Conservation (phyloP, 768 basidiomycete species). For the Pleurotus sapidus region DNA sequence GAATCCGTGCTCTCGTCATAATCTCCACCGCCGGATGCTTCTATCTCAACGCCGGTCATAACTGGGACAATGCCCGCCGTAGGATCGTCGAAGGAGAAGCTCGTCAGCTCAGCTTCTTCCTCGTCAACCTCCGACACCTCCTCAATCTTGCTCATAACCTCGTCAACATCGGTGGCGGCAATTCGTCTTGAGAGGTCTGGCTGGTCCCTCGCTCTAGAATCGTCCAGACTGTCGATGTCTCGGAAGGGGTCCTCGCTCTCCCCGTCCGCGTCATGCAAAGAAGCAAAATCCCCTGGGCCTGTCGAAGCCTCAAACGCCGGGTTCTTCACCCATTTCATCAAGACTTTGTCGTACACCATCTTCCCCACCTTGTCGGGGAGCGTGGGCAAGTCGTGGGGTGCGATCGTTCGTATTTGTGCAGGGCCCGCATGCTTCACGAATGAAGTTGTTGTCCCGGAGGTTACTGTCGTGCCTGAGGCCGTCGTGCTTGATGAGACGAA, state of each 20-base stretch:
- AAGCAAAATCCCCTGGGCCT: conserved; percentile 23
- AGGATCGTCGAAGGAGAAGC: conserved; percentile 70
- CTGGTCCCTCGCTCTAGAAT: conserved; percentile 37
- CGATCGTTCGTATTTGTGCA: conserved; percentile 75
- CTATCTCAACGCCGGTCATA: conserved; percentile 46
- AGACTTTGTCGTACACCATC: conserved; percentile 83
- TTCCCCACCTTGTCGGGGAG: conserved; percentile 79
- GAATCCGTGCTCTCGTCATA: conserved; percentile 50
- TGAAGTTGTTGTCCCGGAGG: conserved; percentile 59
- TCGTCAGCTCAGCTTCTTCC: conserved; percentile 65
- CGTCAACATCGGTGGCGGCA: conserved; percentile 13
- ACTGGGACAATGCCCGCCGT: conserved; percentile 49
- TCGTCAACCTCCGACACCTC: conserved; percentile 53
- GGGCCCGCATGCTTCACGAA: conserved; percentile 85
- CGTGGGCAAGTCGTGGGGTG: conserved; percentile 71
- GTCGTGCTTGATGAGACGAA: conserved; percentile 85
- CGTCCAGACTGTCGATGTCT: conserved; percentile 84
- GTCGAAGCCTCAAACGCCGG: conserved; percentile 29
- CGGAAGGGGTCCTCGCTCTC: conserved; percentile 88
- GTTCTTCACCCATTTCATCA: conserved; percentile 84
- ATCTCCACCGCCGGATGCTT: conserved; percentile 26
- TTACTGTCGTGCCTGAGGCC: conserved; percentile 70
- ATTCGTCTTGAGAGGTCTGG: conserved; percentile 10
- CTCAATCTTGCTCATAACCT: conserved; percentile 47
- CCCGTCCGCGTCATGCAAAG: conserved; percentile 32